Conservation (phyloP, 2,329 filamentous ascomycete genomes). For the Aspergillus arachidicola region DNA sequence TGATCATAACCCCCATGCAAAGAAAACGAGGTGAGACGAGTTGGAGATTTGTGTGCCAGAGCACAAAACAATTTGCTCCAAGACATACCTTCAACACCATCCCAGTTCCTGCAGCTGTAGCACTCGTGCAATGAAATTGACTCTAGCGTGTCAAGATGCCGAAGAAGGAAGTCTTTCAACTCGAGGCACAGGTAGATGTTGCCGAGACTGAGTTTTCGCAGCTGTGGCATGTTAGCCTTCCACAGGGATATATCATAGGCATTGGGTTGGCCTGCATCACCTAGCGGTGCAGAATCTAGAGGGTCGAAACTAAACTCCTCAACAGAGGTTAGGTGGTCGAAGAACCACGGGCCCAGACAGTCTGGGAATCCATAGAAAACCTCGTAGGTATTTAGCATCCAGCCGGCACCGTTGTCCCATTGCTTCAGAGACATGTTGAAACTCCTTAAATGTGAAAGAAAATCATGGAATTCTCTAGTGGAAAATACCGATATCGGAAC, state of each 20-base stretch:
- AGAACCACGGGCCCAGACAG: slow-evolving; percentile 3
- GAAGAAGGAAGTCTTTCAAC: neutral
- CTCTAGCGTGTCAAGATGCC: neutral
- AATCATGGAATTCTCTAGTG: neutral
- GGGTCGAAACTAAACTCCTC: slow-evolving; percentile 7
- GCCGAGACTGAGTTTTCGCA: neutral
- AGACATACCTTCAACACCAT: neutral
- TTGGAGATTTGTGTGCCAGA: neutral
- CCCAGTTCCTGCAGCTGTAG: neutral
- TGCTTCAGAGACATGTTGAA: neutral
- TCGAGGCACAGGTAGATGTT: neutral
- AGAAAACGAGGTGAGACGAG: neutral
- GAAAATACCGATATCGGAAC: neutral
- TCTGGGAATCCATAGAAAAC: slow-evolving; percentile 1
- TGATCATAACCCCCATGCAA: neutral
- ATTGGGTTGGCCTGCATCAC: neutral
- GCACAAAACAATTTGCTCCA: neutral
- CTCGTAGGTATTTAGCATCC: slow-evolving; percentile 2
- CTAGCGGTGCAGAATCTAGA: neutral
- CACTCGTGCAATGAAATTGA: neutral
- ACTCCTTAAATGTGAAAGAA: neutral
- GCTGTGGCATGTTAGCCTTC: neutral
- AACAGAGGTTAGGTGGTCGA: slow-evolving; percentile 1
- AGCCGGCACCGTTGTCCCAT: slow-evolving; percentile 5
- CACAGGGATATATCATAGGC: neutral